Percentiles rank a stretch among this genome's conserved stretches.
Conservation (phyloP, 257 asterid species). For the Solanum habrochaites region DNA sequence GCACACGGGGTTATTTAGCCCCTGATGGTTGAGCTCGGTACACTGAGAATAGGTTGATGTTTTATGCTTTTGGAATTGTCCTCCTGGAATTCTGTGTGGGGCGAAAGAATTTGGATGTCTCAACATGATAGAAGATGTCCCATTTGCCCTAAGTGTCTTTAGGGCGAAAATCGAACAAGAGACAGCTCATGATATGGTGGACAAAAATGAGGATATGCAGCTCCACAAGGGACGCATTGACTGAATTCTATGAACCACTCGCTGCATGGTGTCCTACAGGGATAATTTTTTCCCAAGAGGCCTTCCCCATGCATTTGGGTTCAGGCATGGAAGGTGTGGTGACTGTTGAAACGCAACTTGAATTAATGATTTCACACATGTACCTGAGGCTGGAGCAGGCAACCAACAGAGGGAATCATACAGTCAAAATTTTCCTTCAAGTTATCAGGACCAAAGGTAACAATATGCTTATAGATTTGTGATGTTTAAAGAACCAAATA, state of each 20-base stretch:
- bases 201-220: background rate
- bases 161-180: background rate
- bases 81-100: background rate
- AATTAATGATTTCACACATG: background rate
- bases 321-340: background rate
- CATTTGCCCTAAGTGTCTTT: background rate
- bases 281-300: conserved; percentile 5
- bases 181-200: background rate
- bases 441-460: conserved; percentile 12
- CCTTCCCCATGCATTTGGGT: too few relatives aligned
- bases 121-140: background rate
- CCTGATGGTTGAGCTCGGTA: background rate
- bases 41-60: conserved; percentile 15
- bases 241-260: background rate
- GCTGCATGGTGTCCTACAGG: conserved; percentile 16
- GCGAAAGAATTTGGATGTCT: conserved; percentile 11
- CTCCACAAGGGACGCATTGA: background rate
- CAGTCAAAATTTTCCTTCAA: background rate
- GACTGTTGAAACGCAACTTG: background rate
- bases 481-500: too few relatives aligned
- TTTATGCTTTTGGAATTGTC: background rate
- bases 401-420: background rate
- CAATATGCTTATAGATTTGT: too few relatives aligned
- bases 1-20: background rate
- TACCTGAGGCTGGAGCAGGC: background rate